Base-by-base conservation (phyloP, 345 rosid genomes). In the Citrus inodora region DNA sequence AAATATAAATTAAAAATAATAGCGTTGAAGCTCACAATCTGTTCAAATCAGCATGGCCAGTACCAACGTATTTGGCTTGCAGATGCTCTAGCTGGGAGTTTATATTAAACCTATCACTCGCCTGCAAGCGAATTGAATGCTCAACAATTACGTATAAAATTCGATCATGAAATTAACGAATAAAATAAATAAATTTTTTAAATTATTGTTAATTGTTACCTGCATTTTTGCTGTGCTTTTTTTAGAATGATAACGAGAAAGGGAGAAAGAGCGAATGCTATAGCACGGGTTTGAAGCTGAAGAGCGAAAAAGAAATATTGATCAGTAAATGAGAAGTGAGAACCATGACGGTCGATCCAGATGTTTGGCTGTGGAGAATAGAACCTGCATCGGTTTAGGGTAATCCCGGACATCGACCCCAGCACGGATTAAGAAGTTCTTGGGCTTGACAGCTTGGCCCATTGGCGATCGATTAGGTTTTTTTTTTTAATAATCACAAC, bases 11-110 rank as follows among this genome's bases (percentile, higher is more conserved):
- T 17, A 70, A 13, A 14, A 27, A 51, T 8, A 11, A 3, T 16
- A 28, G 3, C n/a, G n/a, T 38, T 53, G 61, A 75, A 73, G 77
- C 96, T 86, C 53, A 96, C 98, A 91, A 96, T 96, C 97, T 83
- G 84, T 89, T 96, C 83, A 96, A 82, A 80, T 96, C 99, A 0
- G 99, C 97, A 69, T 96, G 98, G 5, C 98, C 95, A 4, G 97
- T 96, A 40, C 99, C 99, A 46, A 92, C 98, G 78, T 96, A 96
- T 84, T 94, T 96, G 73, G 99, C 98, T 82, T 94, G 98, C 74
- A 94, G 98, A 86, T 94, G 99, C 82, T 96, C 99, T 48, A 96
- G 97, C 89, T 94, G 98, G 74, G 99, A 96, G 74, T 94, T 96
- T 71, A 96, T 96, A 88, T 96, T 96, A 81, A 96, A 96, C 89